Evolutionary conservation across 768 basidiomycete species (phyloP).

Genomic region (Austroboletus eburneus): DNA sequence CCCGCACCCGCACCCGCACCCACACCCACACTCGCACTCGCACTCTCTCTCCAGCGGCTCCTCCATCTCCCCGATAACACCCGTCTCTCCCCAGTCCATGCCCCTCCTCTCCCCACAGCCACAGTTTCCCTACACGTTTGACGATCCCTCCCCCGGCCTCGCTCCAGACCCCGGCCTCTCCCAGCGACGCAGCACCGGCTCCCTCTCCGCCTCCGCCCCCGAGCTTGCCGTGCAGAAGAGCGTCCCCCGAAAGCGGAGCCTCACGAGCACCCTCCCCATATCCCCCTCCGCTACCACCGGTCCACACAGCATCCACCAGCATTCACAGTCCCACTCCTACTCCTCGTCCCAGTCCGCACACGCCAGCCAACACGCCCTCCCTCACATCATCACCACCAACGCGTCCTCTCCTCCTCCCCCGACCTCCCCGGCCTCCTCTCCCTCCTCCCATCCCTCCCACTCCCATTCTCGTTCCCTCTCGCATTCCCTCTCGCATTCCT

Average conservation of each 20-base stretch:
- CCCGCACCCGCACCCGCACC: no score
- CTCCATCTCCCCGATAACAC: constrained; percentile 51
- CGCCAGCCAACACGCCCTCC: constrained; percentile 5
- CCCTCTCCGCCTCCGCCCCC: constrained; percentile 43
- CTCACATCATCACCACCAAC: constrained; percentile 31
- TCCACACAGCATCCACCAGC: constrained; percentile 20
- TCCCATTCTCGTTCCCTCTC: constrained; percentile 19
- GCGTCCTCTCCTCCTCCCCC: constrained; percentile 28
- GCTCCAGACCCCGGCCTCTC: constrained; percentile 26
- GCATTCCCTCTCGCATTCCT: constrained; percentile 19
- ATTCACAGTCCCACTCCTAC: constrained; percentile 26
- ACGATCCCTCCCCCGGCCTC: constrained; percentile 28
- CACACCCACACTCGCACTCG: constrained; percentile 25
- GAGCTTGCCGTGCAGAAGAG: constrained; percentile 44
- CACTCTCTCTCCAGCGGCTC: constrained; percentile 20
- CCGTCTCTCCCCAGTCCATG: constrained; percentile 48
- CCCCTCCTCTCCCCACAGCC: constrained; percentile 42
- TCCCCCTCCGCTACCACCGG: constrained; percentile 6
- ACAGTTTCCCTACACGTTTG: constrained; percentile 51
- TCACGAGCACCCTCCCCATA: constrained; percentile 44
- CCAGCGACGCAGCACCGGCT: constrained; percentile 35
- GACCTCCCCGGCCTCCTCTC: constrained; percentile 21
- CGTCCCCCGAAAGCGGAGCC: constrained; percentile 65
- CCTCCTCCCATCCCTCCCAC: constrained; percentile 22
- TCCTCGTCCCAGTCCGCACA: constrained; percentile 15